Evolutionary conservation across 768 basidiomycete genomes (phyloP).

Genomic region (Dentipellis sp.): DNA sequence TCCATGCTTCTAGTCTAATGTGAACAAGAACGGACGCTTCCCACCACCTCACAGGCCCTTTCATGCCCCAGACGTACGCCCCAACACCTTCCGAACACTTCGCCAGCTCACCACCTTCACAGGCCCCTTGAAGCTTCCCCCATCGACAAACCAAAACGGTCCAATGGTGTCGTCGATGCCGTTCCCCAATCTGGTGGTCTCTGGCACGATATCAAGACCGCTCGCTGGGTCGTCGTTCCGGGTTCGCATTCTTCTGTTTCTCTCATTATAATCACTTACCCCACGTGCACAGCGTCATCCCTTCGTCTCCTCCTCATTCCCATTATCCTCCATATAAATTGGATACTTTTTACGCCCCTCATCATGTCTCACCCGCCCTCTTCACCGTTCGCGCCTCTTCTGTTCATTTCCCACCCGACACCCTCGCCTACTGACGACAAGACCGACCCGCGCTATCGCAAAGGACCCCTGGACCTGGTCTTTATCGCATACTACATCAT

Average conservation of each 20-base stretch:
- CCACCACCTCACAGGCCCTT: constrained; percentile 55
- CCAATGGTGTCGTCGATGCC: constrained; percentile 1
- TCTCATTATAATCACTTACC: not conserved
- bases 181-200: constrained; percentile 26
- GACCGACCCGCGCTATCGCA: constrained; percentile 52
- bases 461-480: constrained; percentile 62
- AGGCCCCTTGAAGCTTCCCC: not conserved
- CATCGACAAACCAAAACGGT: not conserved
- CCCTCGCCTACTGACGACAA: constrained; percentile 35
- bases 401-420: constrained; percentile 65
- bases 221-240: constrained; percentile 70
- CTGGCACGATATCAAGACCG: constrained; percentile 40
- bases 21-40: constrained; percentile 37
- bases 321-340: constrained; percentile 52
- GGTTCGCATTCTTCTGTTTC: constrained; percentile 29
- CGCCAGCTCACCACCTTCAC: constrained; percentile 1
- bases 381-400: constrained; percentile 68
- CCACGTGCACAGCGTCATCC: constrained; percentile 38
- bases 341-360: constrained; percentile 45
- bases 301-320: constrained; percentile 58
- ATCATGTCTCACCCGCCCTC: constrained; percentile 32
- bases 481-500: constrained; percentile 83
- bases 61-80: constrained; percentile 55
- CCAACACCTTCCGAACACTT: not conserved
- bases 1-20: constrained; percentile 2